Evolutionary conservation across 352 stramenopile species (phyloP).

Genomic region (Phytophthora chlamydospora): DNA sequence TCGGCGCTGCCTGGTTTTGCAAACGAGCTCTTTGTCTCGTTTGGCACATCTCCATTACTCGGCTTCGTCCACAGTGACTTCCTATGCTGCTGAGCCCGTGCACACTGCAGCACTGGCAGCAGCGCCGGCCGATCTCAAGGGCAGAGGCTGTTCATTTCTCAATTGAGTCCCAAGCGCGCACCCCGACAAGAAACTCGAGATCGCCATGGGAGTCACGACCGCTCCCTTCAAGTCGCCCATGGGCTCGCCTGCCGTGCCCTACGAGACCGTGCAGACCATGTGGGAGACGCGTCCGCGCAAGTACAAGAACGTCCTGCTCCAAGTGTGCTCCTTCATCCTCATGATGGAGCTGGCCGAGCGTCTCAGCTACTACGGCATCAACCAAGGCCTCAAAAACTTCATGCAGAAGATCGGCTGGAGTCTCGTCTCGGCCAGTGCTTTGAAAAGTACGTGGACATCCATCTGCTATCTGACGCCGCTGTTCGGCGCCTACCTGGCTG

Average conservation of each 20-base stretch:
- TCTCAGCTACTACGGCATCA: slow-evolving; percentile 87
- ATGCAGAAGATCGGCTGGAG: slow-evolving; percentile 75
- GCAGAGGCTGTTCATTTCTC: slow-evolving; percentile 21
- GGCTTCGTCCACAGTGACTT: background rate
- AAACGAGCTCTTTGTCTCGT: slow-evolving; percentile 25
- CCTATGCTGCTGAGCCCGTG: slow-evolving; percentile 20
- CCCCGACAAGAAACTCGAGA: slow-evolving; percentile 11
- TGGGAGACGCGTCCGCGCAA: slow-evolving; percentile 58
- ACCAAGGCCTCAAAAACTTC: slow-evolving; percentile 87
- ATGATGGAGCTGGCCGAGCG: slow-evolving; percentile 72
- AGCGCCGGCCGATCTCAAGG: background rate
- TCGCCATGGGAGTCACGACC: slow-evolving; percentile 16
- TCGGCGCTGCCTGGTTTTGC: slow-evolving; percentile 23
- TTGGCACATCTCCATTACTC: slow-evolving; percentile 2
- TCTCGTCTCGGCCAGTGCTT: slow-evolving; percentile 48
- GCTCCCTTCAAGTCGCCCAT: slow-evolving; percentile 36
- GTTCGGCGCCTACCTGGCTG: slow-evolving; percentile 66
- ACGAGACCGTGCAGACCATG: slow-evolving; percentile 31
- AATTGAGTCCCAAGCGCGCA: slow-evolving; percentile 20
- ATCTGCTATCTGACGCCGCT: slow-evolving; percentile 69
- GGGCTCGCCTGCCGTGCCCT: slow-evolving; percentile 25
- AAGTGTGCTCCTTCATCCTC: slow-evolving; percentile 69
- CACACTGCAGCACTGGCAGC: background rate
- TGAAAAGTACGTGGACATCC: slow-evolving; percentile 73
- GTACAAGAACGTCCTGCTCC: slow-evolving; percentile 65